These are phyloP conservation scores for Solanum chmielewskii DNA, from an alignment of 257 asterid species.

Conservation along the genomic window DNA sequence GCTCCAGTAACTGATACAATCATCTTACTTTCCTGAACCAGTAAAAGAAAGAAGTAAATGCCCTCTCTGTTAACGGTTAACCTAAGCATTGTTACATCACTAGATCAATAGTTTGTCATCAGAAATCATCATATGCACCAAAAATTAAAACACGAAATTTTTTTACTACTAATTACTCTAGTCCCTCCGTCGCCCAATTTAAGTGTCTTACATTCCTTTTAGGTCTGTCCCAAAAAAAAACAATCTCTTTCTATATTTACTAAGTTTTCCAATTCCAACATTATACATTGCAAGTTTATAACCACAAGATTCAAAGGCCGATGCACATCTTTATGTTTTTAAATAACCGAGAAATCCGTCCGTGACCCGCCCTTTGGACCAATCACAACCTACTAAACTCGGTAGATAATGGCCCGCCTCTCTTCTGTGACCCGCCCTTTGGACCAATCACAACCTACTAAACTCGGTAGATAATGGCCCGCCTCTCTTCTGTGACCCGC, in stretches of 20 bases:
- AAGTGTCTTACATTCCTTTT: neutral
- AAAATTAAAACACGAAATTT: neutral
- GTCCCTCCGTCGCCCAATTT: neutral
- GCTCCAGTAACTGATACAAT: constrained; percentile 84
- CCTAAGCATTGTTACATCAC: neutral
- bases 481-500: too few species aligned
- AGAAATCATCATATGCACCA: neutral
- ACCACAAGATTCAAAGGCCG: too few species aligned
- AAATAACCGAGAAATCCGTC: too few species aligned
- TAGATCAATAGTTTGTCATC: neutral
- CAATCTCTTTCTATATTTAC: neutral
- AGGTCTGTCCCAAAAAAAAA: neutral
- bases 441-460: too few species aligned
- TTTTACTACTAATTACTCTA: neutral
- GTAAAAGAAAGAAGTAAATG: neutral
- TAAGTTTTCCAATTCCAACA: neutral
- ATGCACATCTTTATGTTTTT: too few species aligned
- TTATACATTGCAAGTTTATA: neutral
- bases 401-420: too few species aligned
- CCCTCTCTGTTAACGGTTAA: neutral
- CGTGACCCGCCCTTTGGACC: too few species aligned
- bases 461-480: too few species aligned
- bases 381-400: too few species aligned
- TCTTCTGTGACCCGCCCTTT: too few species aligned
- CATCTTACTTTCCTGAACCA: constrained; percentile 58